Conservation (phyloP, 495 filamentous ascomycete genomes). For the Annulohypoxylon bovei region DNA sequence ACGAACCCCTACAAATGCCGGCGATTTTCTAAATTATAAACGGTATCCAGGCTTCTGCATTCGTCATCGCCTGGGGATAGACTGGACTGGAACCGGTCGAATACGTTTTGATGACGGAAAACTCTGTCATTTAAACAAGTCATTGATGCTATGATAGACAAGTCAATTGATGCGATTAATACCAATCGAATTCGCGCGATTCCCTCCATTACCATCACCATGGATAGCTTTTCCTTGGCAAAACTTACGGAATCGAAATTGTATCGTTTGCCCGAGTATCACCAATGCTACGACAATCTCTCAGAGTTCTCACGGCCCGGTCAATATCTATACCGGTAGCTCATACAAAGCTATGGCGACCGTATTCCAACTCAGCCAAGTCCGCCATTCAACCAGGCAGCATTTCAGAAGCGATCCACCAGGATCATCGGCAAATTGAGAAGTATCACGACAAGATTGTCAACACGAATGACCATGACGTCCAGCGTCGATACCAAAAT, state of each 20-base stretch:
- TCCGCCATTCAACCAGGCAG: conserved; percentile 9
- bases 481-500: conserved; percentile 67
- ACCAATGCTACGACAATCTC: conserved; percentile 23
- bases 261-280: background rate
- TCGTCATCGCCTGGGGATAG: conserved; percentile 24
- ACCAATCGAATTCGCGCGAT: background rate
- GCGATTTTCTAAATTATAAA: background rate
- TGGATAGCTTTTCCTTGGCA: background rate
- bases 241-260: background rate
- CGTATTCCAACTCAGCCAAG: conserved; percentile 18
- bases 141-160: conserved; percentile 24
- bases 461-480: conserved; percentile 56
- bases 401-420: conserved; percentile 54
- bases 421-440: conserved; percentile 72
- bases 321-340: background rate
- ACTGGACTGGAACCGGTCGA: conserved; percentile 15
- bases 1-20: background rate
- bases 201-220: background rate
- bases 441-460: conserved; percentile 67
- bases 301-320: background rate
- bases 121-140: conserved; percentile 3
- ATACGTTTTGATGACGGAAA: conserved; percentile 35
- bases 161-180: background rate
- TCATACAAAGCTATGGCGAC: conserved; percentile 2
- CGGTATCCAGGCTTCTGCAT: background rate